A percentile compares a stretch with the other conserved stretches of the same genome.
phyloP scores from a whole-genome alignment of 306 rosid species.

The Glycine latifolia region DNA sequence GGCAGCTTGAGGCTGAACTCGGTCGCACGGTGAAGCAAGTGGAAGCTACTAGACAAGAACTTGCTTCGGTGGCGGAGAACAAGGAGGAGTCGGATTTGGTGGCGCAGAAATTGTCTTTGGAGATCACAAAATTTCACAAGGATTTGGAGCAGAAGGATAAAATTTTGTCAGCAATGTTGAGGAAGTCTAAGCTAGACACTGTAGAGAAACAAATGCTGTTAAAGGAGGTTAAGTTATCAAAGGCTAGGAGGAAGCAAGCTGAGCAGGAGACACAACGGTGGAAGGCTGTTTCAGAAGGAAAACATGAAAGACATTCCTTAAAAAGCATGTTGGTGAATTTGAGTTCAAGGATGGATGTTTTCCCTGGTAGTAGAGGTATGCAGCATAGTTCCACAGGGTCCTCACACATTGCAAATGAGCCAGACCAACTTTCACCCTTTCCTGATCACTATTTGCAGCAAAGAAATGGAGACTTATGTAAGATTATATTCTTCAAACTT shows the following conservation, averaged over 20 bases:
- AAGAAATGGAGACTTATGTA: conserved; percentile 66
- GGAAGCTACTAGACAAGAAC: conserved; percentile 75
- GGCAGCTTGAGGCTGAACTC: conserved; percentile 91
- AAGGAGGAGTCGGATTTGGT: conserved; percentile 84
- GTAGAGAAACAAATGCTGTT: conserved; percentile 85
- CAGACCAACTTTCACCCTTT: conserved; percentile 53
- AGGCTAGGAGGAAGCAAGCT: conserved; percentile 91
- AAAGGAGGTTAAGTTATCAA: conserved; percentile 83
- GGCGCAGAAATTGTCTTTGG: conserved; percentile 75
- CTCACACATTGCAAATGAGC: conserved; percentile 56
- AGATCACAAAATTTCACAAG: conserved; percentile 73
- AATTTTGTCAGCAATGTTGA: conserved; percentile 89
- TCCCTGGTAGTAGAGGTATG: conserved; percentile 55
- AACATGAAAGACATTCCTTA: conserved; percentile 77
- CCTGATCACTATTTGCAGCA: conserved; percentile 57
- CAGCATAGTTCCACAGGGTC: conserved; percentile 59
- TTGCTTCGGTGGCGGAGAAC: conserved; percentile 63
- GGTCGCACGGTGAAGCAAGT: conserved; percentile 68
- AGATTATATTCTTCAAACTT: conserved; percentile 45
- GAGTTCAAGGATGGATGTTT: conserved; percentile 68
- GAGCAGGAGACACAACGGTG: conserved; percentile 81
- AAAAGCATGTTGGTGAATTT: conserved; percentile 75
- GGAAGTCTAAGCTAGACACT: conserved; percentile 83
- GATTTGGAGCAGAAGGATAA: conserved; percentile 96
- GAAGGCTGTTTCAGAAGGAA: conserved; percentile 84